phyloP scores from a whole-genome alignment of 306 rosid species.

The Erythrophleum fordii region DNA sequence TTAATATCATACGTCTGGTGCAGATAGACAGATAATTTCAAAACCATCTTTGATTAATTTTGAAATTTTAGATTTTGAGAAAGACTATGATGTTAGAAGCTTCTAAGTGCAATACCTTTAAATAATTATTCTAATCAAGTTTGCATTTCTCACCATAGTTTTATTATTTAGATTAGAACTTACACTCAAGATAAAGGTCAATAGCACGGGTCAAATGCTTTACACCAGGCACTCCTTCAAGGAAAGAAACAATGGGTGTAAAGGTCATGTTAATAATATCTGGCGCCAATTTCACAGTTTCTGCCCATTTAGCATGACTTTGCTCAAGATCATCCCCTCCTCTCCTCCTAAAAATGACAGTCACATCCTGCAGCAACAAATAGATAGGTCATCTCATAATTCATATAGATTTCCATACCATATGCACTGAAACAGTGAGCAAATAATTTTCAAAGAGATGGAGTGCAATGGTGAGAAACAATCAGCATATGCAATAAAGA shows the following conservation, averaged over 20 bases:
- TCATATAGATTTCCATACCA: slow-evolving; percentile 8
- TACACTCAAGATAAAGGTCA: slow-evolving; percentile 86
- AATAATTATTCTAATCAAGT: slow-evolving; percentile 3
- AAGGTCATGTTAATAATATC: slow-evolving; percentile 95
- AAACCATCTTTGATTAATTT: neutral
- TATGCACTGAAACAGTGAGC: slow-evolving; percentile 34
- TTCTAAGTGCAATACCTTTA: neutral
- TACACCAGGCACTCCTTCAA: slow-evolving; percentile 81
- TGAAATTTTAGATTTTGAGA: neutral
- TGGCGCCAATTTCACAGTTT: slow-evolving; percentile 79
- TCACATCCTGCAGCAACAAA: slow-evolving; percentile 77
- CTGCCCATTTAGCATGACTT: slow-evolving; percentile 85
- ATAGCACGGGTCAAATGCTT: slow-evolving; percentile 89
- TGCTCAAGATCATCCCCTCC: slow-evolving; percentile 99
- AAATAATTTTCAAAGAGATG: neutral
- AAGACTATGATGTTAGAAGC: neutral
- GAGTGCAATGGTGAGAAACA: slow-evolving; percentile 15
- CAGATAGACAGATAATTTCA: neutral
- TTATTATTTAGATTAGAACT: slow-evolving; percentile 44
- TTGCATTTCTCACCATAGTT: slow-evolving; percentile 16
- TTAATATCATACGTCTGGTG: neutral
- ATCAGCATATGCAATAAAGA: neutral
- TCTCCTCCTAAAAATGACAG: slow-evolving; percentile 93
- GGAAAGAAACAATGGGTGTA: slow-evolving; percentile 84
- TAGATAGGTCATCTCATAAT: slow-evolving; percentile 11